Percentiles rank a stretch among this genome's conserved stretches.
Evolutionary conservation across 116 monocot species (phyloP).

Genomic region (Posidonia oceanica): DNA sequence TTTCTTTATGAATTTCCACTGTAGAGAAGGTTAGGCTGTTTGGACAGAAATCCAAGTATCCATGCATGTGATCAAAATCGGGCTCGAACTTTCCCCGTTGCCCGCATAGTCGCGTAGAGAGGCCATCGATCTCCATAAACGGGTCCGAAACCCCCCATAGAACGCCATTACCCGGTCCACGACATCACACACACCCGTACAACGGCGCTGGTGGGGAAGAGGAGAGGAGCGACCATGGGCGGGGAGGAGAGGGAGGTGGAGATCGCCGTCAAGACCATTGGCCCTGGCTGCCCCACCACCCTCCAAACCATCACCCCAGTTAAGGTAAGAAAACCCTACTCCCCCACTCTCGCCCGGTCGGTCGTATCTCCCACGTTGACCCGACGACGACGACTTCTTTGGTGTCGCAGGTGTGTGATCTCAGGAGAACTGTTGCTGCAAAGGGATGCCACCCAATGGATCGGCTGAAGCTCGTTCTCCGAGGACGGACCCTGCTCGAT

Average conservation of each 20-base stretch:
- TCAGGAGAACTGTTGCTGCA: slow-evolving; percentile 32
- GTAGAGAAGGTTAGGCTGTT: too few species aligned
- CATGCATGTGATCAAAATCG: too few species aligned
- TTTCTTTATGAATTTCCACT: too few species aligned
- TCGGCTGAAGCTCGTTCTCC: slow-evolving; percentile 45
- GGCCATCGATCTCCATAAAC: too few species aligned
- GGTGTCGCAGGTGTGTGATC: slow-evolving; percentile 31
- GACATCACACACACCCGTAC: too few species aligned
- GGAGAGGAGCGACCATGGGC: slow-evolving; percentile 4
- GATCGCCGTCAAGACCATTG: slow-evolving; percentile 50
- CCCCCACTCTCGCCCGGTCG: background rate
- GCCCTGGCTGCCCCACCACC: slow-evolving; percentile 41
- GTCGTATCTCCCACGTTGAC: background rate
- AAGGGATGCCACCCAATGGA: slow-evolving; percentile 35
- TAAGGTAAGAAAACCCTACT: slow-evolving; percentile 17
- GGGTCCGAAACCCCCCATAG: too few species aligned
- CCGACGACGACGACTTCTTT: background rate
- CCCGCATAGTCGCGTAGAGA: too few species aligned
- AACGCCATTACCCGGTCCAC: too few species aligned
- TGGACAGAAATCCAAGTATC: too few species aligned
- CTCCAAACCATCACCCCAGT: slow-evolving; percentile 36
- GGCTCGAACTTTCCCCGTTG: too few species aligned
- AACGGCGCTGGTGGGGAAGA: background rate
- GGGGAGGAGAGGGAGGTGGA: slow-evolving; percentile 33
- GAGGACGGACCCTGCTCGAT: slow-evolving; percentile 36